Percentiles rank a stretch among this genome's conserved stretches.
These are phyloP conservation scores for Termitomyces sp. DNA, from an alignment of 768 basidiomycete species.

Conservation along the genomic window DNA sequence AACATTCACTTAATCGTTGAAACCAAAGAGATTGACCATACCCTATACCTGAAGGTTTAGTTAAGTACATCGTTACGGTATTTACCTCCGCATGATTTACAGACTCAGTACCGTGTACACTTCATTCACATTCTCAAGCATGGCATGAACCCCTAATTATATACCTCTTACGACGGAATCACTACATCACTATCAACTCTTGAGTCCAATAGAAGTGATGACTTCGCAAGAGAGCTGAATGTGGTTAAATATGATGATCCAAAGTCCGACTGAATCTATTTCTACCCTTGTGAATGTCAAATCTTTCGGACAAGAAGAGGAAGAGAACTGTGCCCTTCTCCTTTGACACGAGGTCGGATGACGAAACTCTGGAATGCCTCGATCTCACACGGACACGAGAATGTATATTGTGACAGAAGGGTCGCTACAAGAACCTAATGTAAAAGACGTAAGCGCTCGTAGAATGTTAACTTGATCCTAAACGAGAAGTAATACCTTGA, in stretches of 20 bases:
- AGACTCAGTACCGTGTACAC: not conserved
- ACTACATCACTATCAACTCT: not conserved
- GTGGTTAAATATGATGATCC: not conserved
- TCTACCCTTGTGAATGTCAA: conserved; percentile 14
- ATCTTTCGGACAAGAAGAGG: conserved; percentile 47
- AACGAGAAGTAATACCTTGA: conserved; percentile 40
- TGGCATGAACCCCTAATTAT: not conserved
- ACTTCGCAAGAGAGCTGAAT: not conserved
- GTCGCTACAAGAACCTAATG: conserved; percentile 39
- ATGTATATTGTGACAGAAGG: conserved; percentile 53
- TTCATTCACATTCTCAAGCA: not conserved
- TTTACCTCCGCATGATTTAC: not conserved
- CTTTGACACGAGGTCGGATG: conserved; percentile 53
- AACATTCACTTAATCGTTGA: not conserved
- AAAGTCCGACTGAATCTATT: not conserved
- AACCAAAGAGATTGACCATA: not conserved
- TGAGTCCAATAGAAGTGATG: not conserved
- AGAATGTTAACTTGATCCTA: not conserved
- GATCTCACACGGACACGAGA: conserved; percentile 47
- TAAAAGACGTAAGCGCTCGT: not conserved
- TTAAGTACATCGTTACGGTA: not conserved
- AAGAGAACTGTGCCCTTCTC: conserved; percentile 51
- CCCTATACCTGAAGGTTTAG: not conserved
- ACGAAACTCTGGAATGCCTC: conserved; percentile 67
- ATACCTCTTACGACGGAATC: conserved; percentile 7